A percentile compares a stretch with the other conserved stretches of the same genome.
Evolutionary conservation across 208 protist genomes (phyloP).

Genomic region (Leishmania martiniquensis): DNA sequence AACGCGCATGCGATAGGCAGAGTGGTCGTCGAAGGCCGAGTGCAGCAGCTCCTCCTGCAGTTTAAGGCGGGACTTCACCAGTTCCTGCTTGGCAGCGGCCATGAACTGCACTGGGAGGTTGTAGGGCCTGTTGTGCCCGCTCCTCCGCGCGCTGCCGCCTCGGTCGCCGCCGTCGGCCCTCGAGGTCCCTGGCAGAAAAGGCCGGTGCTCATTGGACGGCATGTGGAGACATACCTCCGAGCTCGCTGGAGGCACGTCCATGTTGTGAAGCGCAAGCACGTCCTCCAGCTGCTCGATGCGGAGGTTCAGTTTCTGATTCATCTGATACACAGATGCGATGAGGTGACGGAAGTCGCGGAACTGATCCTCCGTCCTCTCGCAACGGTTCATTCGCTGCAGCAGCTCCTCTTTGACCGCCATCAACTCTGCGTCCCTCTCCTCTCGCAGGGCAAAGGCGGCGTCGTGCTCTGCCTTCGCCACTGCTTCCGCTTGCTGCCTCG

Average conservation of each 20-base stretch:
- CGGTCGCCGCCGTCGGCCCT: slow-evolving; percentile 8
- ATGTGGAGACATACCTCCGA: slow-evolving; percentile 51
- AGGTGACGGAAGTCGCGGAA: slow-evolving; percentile 69
- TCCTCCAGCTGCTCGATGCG: slow-evolving; percentile 64
- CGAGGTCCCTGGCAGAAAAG: not conserved
- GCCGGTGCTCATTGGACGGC: slow-evolving; percentile 15
- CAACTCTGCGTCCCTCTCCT: slow-evolving; percentile 67
- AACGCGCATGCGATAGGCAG: slow-evolving; percentile 70
- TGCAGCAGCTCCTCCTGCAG: slow-evolving; percentile 67
- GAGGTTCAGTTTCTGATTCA: slow-evolving; percentile 64
- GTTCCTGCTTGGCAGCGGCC: slow-evolving; percentile 53
- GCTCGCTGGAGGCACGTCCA: slow-evolving; percentile 48
- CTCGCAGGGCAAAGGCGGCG: slow-evolving; percentile 48
- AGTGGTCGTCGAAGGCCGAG: slow-evolving; percentile 75
- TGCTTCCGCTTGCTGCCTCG: slow-evolving; percentile 43
- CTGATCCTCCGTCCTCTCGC: slow-evolving; percentile 73
- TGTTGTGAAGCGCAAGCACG: slow-evolving; percentile 52
- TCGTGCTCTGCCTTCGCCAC: slow-evolving; percentile 36
- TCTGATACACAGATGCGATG: slow-evolving; percentile 77
- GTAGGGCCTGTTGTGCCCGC: not conserved
- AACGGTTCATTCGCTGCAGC: slow-evolving; percentile 59
- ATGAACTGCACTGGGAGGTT: slow-evolving; percentile 60
- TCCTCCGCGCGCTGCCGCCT: not conserved
- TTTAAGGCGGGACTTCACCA: slow-evolving; percentile 61
- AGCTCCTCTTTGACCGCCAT: slow-evolving; percentile 58